phyloP scores from a whole-genome alignment of 148 eudicot genomes.

The Camellia sinensis region DNA sequence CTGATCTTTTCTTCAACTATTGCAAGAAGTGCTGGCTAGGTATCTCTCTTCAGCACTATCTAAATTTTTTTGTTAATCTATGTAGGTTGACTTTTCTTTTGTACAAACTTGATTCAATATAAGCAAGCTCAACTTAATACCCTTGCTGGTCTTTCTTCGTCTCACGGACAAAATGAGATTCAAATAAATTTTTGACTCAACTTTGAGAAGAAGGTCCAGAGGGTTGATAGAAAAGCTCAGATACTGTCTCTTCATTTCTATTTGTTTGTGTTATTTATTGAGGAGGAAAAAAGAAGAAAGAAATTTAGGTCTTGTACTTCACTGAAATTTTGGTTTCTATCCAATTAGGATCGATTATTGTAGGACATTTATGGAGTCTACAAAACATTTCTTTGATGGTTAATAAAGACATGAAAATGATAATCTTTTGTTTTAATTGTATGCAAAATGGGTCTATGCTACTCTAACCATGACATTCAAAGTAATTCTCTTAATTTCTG shows the following conservation, averaged over 20 bases:
- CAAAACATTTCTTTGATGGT: neutral
- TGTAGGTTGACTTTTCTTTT: neutral
- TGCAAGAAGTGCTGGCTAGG: conserved; percentile 89
- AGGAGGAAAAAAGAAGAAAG: neutral
- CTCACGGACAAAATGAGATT: too few relatives aligned
- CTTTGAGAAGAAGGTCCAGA: too few relatives aligned
- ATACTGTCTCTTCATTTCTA: too few relatives aligned
- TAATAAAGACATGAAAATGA: neutral
- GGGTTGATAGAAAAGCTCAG: too few relatives aligned
- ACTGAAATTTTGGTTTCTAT: neutral
- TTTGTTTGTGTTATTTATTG: neutral
- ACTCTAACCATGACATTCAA: neutral
- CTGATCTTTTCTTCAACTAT: conserved; percentile 53
- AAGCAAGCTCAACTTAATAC: neutral
- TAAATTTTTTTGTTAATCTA: neutral
- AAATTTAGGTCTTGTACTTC: neutral
- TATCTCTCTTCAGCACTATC: conserved; percentile 24
- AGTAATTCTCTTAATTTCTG: too few relatives aligned
- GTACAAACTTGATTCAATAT: neutral
- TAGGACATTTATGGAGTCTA: neutral
- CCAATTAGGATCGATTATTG: neutral
- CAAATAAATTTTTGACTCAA: too few relatives aligned
- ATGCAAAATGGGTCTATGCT: conserved; percentile 5
- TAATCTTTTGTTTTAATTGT: neutral
- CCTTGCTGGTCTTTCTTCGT: too few relatives aligned